Evolutionary conservation across 768 basidiomycete species (phyloP).

Genomic region (Lactarius deliciosus): DNA sequence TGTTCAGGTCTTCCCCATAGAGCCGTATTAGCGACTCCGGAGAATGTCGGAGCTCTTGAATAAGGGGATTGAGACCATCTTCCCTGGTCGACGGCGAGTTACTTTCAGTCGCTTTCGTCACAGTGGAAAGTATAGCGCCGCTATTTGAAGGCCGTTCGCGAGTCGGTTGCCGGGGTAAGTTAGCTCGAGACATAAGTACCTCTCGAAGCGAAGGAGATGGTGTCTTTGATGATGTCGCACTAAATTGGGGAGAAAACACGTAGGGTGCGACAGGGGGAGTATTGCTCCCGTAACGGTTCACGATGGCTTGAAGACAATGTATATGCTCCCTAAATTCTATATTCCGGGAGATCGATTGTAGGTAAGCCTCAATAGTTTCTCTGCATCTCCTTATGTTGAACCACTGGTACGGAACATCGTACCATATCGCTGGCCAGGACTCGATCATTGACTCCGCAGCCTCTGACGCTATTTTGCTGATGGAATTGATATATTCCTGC

Average conservation of each 20-base stretch:
- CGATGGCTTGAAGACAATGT: not conserved
- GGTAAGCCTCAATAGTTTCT: not conserved
- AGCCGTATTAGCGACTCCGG: not conserved
- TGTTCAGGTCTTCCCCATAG: conserved; percentile 14
- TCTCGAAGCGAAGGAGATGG: not conserved
- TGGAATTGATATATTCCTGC: not conserved
- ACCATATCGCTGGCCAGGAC: not conserved
- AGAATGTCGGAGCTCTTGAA: conserved; percentile 10
- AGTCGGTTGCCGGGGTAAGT: not conserved
- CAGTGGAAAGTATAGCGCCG: not conserved
- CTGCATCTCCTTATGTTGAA: not conserved
- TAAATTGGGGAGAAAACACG: not conserved
- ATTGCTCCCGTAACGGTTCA: not conserved
- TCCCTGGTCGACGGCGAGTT: not conserved
- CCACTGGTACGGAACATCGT: not conserved
- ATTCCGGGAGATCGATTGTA: not conserved
- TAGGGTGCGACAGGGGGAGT: not conserved
- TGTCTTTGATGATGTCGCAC: not conserved
- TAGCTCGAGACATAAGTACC: not conserved
- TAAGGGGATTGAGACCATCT: not conserved
- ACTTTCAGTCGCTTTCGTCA: not conserved
- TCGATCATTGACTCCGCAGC: conserved; percentile 28
- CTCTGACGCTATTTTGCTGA: not conserved
- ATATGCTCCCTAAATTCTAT: not conserved
- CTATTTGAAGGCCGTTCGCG: not conserved